Percentiles rank a stretch among this genome's conserved stretches.
These are phyloP conservation scores for Escallonia rubra DNA, from an alignment of 129 eudicot species.

Conservation along the genomic window DNA sequence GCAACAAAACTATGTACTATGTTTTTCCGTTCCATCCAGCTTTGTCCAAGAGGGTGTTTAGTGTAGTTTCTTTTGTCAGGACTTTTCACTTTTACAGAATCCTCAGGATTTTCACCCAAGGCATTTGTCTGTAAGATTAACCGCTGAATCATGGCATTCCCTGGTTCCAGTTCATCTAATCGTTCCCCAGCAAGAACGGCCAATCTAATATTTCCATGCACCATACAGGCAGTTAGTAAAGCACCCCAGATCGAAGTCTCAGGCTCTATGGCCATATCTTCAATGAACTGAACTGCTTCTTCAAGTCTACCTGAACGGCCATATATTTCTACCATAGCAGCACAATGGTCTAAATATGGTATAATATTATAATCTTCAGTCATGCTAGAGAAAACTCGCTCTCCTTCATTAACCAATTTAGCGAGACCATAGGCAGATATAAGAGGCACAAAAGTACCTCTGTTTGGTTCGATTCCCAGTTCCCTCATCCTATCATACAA, in stretches of 20 bases:
- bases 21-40: constrained; percentile 46
- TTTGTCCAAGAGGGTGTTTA: constrained; percentile 16
- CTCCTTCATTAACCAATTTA: constrained; percentile 44
- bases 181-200: constrained; percentile 41
- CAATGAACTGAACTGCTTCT: constrained; percentile 38
- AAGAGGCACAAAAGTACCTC: constrained; percentile 43
- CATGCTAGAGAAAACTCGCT: constrained; percentile 35
- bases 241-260: constrained; percentile 41
- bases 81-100: constrained; percentile 11
- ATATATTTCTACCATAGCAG: constrained; percentile 49
- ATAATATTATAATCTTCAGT: constrained; percentile 29
- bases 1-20: constrained; percentile 33
- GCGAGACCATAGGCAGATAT: constrained; percentile 47
- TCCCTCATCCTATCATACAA: constrained; percentile 39
- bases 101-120: constrained; percentile 21
- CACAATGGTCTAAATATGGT: constrained; percentile 44
- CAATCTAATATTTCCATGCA: constrained; percentile 32
- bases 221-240: constrained; percentile 42
- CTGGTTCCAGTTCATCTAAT: constrained; percentile 48
- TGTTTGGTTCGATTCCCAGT: constrained; percentile 30
- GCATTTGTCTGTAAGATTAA: constrained; percentile 29
- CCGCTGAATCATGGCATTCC: constrained; percentile 10
- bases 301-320: constrained; percentile 68
- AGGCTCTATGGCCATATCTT: constrained; percentile 33
- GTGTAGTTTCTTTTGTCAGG: constrained; percentile 12